Evolutionary conservation across 768 basidiomycete species (phyloP).

Genomic region (Coprinellus micaceus): DNA sequence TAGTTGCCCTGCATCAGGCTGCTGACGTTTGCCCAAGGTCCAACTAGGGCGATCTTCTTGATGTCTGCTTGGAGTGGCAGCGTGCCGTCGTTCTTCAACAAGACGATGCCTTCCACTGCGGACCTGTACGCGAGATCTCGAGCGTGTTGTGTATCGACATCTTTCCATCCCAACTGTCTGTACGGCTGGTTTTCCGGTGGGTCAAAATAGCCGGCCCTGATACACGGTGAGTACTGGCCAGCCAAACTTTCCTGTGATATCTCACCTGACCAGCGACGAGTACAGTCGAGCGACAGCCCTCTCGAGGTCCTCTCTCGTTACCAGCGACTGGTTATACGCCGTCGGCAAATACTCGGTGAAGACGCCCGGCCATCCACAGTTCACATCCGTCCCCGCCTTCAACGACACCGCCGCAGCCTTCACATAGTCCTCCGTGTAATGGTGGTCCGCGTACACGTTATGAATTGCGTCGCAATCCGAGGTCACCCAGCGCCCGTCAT

Average conservation of each 20-base stretch:
- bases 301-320: conserved; percentile 42
- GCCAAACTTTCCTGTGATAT: neutral
- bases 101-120: conserved; percentile 51
- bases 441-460: conserved; percentile 49
- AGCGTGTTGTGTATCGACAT: conserved; percentile 45
- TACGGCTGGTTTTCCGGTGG: conserved; percentile 46
- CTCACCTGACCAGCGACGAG: conserved; percentile 50
- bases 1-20: conserved; percentile 58
- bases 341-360: conserved; percentile 42
- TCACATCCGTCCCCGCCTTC: conserved; percentile 52
- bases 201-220: conserved; percentile 57
- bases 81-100: conserved; percentile 62
- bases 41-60: conserved; percentile 54
- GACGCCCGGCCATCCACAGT: conserved; percentile 37
- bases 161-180: conserved; percentile 44
- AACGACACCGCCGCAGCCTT: conserved; percentile 49
- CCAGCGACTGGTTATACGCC: conserved; percentile 46
- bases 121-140: conserved; percentile 48
- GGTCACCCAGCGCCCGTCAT: conserved; percentile 48
- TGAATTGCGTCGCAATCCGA: conserved; percentile 54
- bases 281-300: conserved; percentile 44
- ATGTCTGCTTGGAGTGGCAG: conserved; percentile 46
- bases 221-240: neutral
- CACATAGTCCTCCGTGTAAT: conserved; percentile 40
- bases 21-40: conserved; percentile 57